A percentile compares a stretch with the other conserved stretches of the same genome.
phyloP scores from a whole-genome alignment of 1,284 basidiomycete genomes.

The Ustilago crameri region DNA sequence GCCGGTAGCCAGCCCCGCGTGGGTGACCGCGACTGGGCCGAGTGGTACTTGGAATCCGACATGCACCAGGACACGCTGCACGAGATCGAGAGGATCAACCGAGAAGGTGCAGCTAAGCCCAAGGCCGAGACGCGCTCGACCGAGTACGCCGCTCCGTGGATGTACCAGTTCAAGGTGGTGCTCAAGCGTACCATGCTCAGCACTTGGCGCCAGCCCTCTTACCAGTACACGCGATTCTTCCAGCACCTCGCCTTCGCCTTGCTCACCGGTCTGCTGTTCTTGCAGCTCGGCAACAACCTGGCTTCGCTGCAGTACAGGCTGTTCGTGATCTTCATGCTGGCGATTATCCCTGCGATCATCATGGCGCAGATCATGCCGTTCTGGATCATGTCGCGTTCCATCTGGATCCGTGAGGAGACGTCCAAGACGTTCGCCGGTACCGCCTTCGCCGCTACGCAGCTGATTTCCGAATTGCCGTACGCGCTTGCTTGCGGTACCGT shows the following conservation, averaged over 20 bases:
- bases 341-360: slow-evolving; percentile 79
- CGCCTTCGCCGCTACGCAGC: slow-evolving; percentile 67
- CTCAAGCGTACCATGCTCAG: slow-evolving; percentile 76
- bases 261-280: slow-evolving; percentile 83
- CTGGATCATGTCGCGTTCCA: slow-evolving; percentile 80
- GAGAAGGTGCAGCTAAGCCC: slow-evolving; percentile 68
- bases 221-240: slow-evolving; percentile 77
- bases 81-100: slow-evolving; percentile 71
- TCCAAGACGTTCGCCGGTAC: slow-evolving; percentile 58
- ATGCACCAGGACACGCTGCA: slow-evolving; percentile 67
- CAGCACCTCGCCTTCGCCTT: slow-evolving; percentile 74
- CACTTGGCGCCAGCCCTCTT: slow-evolving; percentile 68
- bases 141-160: slow-evolving; percentile 76
- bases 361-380: slow-evolving; percentile 84
- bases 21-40: slow-evolving; percentile 67
- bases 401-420: slow-evolving; percentile 61
- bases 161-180: slow-evolving; percentile 81
- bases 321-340: slow-evolving; percentile 74
- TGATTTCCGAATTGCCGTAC: slow-evolving; percentile 75
- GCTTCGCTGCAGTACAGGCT: slow-evolving; percentile 85
- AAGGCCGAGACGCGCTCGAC: slow-evolving; percentile 61
- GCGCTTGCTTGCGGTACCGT: slow-evolving; percentile 71
- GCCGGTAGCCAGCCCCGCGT: slow-evolving; percentile 65
- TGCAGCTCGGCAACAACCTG: slow-evolving; percentile 77
- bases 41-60: slow-evolving; percentile 67